Base-by-base conservation (phyloP, 768 basidiomycete genomes). In the Suillus alpinus region DNA sequence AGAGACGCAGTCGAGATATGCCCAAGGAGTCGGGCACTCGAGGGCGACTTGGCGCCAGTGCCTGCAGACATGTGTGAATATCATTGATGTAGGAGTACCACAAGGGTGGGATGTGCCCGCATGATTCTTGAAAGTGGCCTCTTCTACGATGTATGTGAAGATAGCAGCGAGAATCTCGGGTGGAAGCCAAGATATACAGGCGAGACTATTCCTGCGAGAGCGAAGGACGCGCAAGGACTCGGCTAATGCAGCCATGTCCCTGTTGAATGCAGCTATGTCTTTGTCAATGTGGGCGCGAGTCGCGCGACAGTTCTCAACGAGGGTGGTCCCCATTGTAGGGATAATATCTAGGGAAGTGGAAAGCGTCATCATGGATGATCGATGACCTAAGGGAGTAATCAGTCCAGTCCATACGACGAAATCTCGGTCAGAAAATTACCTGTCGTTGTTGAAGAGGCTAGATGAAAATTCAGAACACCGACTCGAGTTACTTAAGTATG, bases 21-120 rank as follows among this genome's bases (percentile, higher is more conserved):
- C 82, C 87, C 87, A 89, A 18, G 88, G 76, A 9, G 75, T 72
- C 1, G 85, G 82, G 0, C 81, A 81, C 37, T 79, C 79, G 32
- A 87, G 59, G 3, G 85, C 81, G 2, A 78, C 63, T 41, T 72
- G 73, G 56, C 86, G 83, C 87, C 87, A 88, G 60, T 79, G 82
- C 29, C 65, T 73, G 69, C 86, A 88, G 14, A 87, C 81, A 63
- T 86, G 86, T 12, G 86, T 86, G 16, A 81, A 83, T 63, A 84
- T 73, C 36, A 85, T 71, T 63, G 66, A 71, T 16, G 40, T n/a
- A 46, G 71, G 71, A 53, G 61, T 18, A 23, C 6, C 8, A 23
- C 36, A 31, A 8, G 6, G 16, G 8, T 9, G 9, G 29, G 40
- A 4, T 12, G 23, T 9, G 12, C 8, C 46, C 7, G 14, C 16